Percentiles rank a stretch among this genome's conserved stretches.
Conservation (phyloP, 257 asterid species). For the Solanum chmielewskii region DNA sequence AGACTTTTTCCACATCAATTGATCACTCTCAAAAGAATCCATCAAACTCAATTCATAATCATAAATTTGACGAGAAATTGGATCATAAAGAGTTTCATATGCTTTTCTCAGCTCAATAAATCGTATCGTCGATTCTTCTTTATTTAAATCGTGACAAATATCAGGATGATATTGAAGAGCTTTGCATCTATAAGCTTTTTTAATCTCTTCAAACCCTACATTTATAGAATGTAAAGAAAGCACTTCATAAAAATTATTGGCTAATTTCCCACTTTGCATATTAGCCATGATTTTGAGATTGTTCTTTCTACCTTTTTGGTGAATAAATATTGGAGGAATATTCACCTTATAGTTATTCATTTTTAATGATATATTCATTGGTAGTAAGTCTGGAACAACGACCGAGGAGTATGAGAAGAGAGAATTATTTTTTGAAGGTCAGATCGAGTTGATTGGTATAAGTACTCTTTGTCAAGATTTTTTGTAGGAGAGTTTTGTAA, state of each 20-base stretch:
- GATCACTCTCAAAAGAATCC: not conserved
- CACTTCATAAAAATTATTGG: constrained; percentile 19
- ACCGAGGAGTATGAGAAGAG: not conserved
- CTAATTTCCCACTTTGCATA: not conserved
- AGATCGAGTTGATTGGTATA: not conserved
- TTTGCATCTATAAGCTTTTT: constrained; percentile 36
- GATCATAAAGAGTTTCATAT: constrained; percentile 36
- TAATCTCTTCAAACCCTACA: constrained; percentile 35
- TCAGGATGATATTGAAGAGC: constrained; percentile 46
- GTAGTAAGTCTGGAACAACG: not conserved
- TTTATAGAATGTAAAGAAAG: constrained; percentile 24
- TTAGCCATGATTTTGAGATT: not conserved
- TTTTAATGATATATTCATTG: not conserved
- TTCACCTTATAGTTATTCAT: not conserved
- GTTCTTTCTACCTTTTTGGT: not conserved
- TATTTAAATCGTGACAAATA: constrained; percentile 3
- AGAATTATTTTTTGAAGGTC: not conserved
- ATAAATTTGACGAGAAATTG: constrained; percentile 14
- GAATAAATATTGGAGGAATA: not conserved
- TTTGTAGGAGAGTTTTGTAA: not conserved
- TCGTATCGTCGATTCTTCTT: constrained; percentile 25
- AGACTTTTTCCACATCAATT: not conserved
- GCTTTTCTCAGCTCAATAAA: constrained; percentile 34
- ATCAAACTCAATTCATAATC: constrained; percentile 18
- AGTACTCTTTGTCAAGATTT: not conserved